These are phyloP conservation scores for Candida maesae DNA, from an alignment of 805 yeast species.

Conservation along the genomic window DNA sequence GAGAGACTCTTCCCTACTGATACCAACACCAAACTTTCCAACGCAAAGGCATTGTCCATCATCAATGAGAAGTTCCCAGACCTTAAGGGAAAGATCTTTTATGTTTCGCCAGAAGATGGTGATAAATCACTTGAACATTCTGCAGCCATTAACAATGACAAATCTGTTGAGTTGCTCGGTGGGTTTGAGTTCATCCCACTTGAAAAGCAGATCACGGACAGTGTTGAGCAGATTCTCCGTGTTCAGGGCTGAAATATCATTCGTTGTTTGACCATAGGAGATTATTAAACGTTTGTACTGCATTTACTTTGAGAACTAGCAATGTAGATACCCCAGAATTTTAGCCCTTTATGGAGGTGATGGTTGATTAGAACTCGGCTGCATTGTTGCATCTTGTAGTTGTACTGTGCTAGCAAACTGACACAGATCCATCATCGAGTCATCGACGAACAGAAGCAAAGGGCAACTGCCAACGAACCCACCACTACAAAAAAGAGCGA, in stretches of 20 bases:
- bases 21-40: constrained; percentile 6
- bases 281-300: too few species aligned
- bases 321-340: too few species aligned
- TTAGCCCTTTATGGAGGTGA: too few species aligned
- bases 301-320: too few species aligned
- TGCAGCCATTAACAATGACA: constrained; percentile 10
- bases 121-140: not conserved
- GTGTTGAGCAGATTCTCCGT: constrained; percentile 32
- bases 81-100: constrained; percentile 39
- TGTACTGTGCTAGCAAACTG: too few species aligned
- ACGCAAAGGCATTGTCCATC: constrained; percentile 10
- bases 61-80: constrained; percentile 35
- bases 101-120: constrained; percentile 25
- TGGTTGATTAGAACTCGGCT: too few species aligned
- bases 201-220: constrained; percentile 38
- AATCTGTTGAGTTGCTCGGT: constrained; percentile 29
- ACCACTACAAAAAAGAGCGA: too few species aligned
- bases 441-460: too few species aligned
- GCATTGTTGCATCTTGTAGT: too few species aligned
- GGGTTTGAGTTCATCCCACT: constrained; percentile 34
- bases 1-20: constrained; percentile 26
- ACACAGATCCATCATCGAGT: too few species aligned
- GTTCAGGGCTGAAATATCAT: not conserved
- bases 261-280: too few species aligned
- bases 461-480: too few species aligned